Conservation (phyloP, 306 rosid genomes). For the Malus sylvestris region DNA sequence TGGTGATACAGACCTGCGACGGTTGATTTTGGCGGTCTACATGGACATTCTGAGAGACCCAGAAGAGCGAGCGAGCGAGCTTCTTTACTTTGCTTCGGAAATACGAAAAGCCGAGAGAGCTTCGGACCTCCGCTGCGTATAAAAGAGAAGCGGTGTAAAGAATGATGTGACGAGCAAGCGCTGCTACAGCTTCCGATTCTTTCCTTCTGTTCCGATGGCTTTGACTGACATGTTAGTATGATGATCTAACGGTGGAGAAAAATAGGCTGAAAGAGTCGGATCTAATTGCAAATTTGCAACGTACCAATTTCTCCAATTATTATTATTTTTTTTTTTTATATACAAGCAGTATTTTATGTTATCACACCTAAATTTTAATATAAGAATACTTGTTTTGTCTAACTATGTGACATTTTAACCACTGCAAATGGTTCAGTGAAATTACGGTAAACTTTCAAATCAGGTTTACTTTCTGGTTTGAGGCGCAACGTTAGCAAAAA, state of each 20-base stretch:
- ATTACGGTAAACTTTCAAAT: no score
- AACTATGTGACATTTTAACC: no score
- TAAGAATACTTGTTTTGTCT: no score
- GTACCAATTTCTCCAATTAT: no score
- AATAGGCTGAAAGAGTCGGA: background rate
- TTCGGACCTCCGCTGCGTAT: background rate
- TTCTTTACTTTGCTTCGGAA: conserved; percentile 12
- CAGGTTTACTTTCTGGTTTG: no score
- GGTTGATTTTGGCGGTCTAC: background rate
- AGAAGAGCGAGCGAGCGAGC: background rate
- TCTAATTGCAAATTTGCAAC: background rate
- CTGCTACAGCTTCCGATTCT: background rate
- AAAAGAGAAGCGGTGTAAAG: background rate
- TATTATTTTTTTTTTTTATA: no score
- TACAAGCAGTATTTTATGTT: no score
- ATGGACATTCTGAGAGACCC: background rate
- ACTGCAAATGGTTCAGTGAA: no score
- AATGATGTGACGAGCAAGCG: background rate
- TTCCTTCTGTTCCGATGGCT: background rate
- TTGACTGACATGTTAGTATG: background rate
- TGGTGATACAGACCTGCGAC: conserved; percentile 4
- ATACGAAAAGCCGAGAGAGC: background rate
- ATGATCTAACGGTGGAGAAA: background rate
- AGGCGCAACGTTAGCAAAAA: no score
- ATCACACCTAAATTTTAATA: no score